phyloP scores from a whole-genome alignment of 306 rosid species.

The Glycyrrhiza uralensis region DNA sequence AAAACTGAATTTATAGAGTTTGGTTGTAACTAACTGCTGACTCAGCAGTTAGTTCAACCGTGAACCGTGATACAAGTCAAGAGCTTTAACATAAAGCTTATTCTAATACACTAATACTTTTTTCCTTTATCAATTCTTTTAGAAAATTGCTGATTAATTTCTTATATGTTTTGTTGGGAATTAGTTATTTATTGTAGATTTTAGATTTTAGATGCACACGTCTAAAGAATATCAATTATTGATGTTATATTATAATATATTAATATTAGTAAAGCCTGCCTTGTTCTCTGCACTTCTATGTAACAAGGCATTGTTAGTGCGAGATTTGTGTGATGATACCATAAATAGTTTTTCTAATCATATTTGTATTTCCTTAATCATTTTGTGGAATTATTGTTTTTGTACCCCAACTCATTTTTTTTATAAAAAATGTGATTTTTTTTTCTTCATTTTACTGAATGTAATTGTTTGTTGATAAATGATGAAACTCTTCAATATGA shows the following conservation, averaged over 20 bases:
- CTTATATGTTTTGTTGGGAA: background rate
- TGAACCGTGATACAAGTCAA: no score
- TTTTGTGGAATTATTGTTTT: background rate
- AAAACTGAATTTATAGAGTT: no score
- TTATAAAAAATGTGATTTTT: no score
- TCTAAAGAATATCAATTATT: background rate
- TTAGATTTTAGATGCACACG: background rate
- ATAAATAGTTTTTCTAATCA: background rate
- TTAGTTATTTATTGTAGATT: background rate
- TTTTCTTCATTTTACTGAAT: no score
- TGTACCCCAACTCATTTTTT: background rate
- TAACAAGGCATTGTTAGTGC: background rate
- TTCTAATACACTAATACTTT: no score
- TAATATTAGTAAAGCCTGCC: background rate
- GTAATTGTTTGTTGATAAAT: background rate
- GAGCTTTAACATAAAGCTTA: no score
- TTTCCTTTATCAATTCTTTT: background rate
- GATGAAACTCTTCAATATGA: background rate
- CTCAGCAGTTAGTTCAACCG: no score
- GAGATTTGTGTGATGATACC: background rate
- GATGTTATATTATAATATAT: background rate
- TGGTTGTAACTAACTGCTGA: no score
- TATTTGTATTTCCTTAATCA: background rate
- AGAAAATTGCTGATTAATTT: background rate
- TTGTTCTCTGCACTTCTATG: background rate